These are phyloP conservation scores for Magnolia sinica DNA, from an alignment of 164 flowering plant genomes.

Conservation along the genomic window DNA sequence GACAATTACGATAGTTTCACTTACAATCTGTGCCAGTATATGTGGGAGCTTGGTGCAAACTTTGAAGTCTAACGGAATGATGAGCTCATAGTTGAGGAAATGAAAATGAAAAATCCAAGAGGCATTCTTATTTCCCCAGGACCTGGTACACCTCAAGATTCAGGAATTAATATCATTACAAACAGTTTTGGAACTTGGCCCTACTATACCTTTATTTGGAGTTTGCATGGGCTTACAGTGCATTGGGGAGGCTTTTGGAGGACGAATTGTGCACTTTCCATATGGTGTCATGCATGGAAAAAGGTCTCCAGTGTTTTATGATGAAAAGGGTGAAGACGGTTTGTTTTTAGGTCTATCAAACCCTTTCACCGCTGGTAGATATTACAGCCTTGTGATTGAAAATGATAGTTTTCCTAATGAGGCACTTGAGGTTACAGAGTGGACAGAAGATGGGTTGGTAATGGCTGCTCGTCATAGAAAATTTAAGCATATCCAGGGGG, in stretches of 20 bases:
- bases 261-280: constrained; percentile 86
- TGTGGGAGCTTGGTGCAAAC: too few species aligned
- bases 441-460: constrained; percentile 88
- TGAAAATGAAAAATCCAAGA: too few species aligned
- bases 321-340: constrained; percentile 76
- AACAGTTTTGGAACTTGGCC: constrained; percentile 90
- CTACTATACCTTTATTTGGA: constrained; percentile 80
- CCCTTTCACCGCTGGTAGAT: constrained; percentile 89
- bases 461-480: constrained; percentile 94
- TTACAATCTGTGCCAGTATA: constrained; percentile 98
- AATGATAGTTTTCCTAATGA: constrained; percentile 79
- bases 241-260: constrained; percentile 99
- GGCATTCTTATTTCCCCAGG: constrained; percentile 96
- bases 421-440: constrained; percentile 81
- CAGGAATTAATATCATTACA: constrained; percentile 95
- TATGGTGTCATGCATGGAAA: constrained; percentile 94
- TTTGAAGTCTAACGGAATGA: too few species aligned
- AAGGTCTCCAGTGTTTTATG: constrained; percentile 78
- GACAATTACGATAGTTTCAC: constrained; percentile 98
- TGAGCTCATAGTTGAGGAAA: too few species aligned
- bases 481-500: constrained; percentile 71
- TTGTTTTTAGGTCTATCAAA: constrained; percentile 78
- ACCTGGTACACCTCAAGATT: constrained; percentile 93
- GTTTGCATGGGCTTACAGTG: constrained; percentile 99
- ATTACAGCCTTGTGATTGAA: constrained; percentile 94